Base-by-base conservation (phyloP, 2,329 filamentous ascomycete genomes). In the Diaporthe aspalathi region DNA sequence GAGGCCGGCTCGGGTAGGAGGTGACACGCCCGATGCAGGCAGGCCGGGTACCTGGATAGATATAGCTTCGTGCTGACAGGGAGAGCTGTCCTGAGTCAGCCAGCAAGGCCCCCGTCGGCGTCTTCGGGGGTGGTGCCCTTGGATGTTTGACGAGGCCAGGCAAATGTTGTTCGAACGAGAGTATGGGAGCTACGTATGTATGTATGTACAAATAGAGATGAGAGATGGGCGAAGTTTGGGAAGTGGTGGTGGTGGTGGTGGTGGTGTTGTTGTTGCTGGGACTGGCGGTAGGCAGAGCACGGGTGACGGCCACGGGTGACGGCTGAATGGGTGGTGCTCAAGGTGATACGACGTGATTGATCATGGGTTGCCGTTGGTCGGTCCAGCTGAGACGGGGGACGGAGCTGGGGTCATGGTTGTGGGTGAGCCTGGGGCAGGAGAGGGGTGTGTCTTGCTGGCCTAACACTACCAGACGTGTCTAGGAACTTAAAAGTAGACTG, bases 41-140 rank as follows among this genome's bases (percentile, higher is more conserved):
- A 56, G 45, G 43, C 65, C 60, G 47, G 45, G 38, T 69, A 60
- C 53, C 57, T 49, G 43, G 40, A 38, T 38, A 50, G 27, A 52
- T 68, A 54, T 60, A 57, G 69, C 50, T 54, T 56, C 45, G 66
- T 70, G 68, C 65, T 53, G 62, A 60, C 68, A 57, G 52, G 57
- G 47, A 50, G 50, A 72, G 57, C 67, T 72, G 57, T 60, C 67
- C 70, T 72, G 67, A 72, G 50, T 72, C 70, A 72, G 70, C 70
- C 57, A 52, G 35, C 24, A 50, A 40, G 45, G 32, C 22, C 12
- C 12, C 32, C 43, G 16, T 56, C 11, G 40, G 47, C 24, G 60
- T 50, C 45, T 35, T 50, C 9, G 60, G 60, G 45, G 60, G 29
- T 29, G 45, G 60, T 24, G n/a, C 27, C 45, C 29, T 50, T 50